Evolutionary conservation across 2,329 filamentous ascomycete species (phyloP), one percentile per base, ranked within the genome.

Genomic region (Monosporascus ibericus): DNA sequence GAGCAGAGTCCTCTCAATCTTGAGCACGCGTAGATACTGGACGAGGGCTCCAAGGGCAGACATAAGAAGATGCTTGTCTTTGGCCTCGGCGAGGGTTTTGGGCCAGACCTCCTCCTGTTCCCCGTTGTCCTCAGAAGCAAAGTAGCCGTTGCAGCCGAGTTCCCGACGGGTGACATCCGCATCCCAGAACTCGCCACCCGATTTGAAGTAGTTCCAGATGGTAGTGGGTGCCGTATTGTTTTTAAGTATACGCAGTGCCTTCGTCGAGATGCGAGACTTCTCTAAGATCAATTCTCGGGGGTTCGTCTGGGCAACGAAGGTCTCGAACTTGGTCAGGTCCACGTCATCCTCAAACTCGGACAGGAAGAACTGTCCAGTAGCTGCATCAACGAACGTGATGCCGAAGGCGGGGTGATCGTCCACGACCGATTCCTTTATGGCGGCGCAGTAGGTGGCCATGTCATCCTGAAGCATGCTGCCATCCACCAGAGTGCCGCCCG

Each of bases 401-500:
- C 94, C 94, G 67, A 99, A 99, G 0, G 84, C 84, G 5, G 94
- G 92, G 27, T 84, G 75, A 50, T 85, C 87, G 55, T 94, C 84
- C 1, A 83, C 75, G 11, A 88, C 75, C 1, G 82, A 82, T 66
- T 92, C 88, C 68, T 99, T 99, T 72, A 99, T 94, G 2, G 94
- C 88, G 50, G 94, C 90, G 67, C 94, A 99, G 70, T 90, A 97
- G 0, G 91, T 95, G 2, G 94, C 90, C 87, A 96, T 96, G 68
- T 99, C 94, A 65, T 96, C 90, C 68, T 97, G 92, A 40, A 99
- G 81, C 94, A 99, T 99, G 59, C 89, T 86, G 17, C 90, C 92
- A 55, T 99, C 94, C 5, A 99, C 92, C 1, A 99, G 80, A 0
- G 94, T 99, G 34, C 94, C 94, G 6, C 86, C 85, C 0, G 94